These are phyloP conservation scores for Boletus eberwhitei DNA, from an alignment of 768 basidiomycete species.

Conservation along the genomic window DNA sequence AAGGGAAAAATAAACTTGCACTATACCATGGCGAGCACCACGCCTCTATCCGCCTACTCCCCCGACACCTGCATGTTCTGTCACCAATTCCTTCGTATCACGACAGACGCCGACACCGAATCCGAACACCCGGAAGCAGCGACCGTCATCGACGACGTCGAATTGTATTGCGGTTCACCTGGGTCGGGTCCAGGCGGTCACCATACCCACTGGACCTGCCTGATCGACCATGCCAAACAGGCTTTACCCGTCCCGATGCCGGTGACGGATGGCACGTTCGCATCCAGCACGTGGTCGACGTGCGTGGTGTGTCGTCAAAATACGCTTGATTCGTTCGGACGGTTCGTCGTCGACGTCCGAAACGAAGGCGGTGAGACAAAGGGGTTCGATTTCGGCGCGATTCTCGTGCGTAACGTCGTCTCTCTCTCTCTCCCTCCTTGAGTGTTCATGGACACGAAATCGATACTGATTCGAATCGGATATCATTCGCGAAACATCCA, in stretches of 20 bases:
- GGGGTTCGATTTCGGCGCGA: conserved; percentile 26
- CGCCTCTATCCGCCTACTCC: conserved; percentile 10
- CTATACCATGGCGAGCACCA: conserved; percentile 5
- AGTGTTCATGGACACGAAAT: background rate
- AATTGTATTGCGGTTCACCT: conserved; percentile 21
- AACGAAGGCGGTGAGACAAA: conserved; percentile 27
- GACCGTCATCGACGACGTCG: conserved; percentile 24
- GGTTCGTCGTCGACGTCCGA: conserved; percentile 24
- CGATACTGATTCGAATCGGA: background rate
- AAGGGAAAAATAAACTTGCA: background rate
- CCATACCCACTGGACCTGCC: conserved; percentile 28
- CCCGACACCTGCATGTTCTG: conserved; percentile 28
- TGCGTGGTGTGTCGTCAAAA: conserved; percentile 20
- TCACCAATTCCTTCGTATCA: conserved; percentile 12
- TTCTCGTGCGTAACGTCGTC: conserved; percentile 19
- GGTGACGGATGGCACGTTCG: background rate
- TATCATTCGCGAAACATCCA: background rate
- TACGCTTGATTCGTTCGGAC: conserved; percentile 12
- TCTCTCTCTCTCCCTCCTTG: background rate
- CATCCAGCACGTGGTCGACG: background rate
- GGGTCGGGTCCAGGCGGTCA: conserved; percentile 21
- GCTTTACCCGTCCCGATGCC: background rate
- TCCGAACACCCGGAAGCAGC: background rate
- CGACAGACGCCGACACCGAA: conserved; percentile 1
- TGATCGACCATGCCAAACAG: conserved; percentile 20